phyloP scores from a whole-genome alignment of 2,329 filamentous ascomycete genomes.

The Penicillium sp. region DNA sequence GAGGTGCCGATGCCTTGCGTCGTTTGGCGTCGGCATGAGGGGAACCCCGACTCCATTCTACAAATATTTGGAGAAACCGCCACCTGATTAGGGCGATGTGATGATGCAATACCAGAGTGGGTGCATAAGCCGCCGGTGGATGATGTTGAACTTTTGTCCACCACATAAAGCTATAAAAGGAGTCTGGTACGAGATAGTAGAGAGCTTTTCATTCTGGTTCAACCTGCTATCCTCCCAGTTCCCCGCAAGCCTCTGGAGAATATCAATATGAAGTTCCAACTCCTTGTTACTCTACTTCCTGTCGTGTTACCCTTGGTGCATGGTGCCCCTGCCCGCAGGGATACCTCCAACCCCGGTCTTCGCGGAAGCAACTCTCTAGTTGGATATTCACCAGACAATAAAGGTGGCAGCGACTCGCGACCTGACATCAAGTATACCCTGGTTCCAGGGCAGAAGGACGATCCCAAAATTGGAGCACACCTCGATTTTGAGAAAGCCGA shows the following conservation, averaged over 20 bases:
- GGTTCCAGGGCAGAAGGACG: constrained; percentile 53
- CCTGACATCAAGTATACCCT: constrained; percentile 43
- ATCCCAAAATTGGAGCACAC: constrained; percentile 52
- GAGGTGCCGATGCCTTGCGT: background rate
- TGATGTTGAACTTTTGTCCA: background rate
- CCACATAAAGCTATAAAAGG: background rate
- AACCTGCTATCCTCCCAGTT: background rate
- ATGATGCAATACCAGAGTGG: background rate
- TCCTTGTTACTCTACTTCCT: constrained; percentile 3
- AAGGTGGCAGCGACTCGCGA: constrained; percentile 37
- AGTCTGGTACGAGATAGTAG: background rate
- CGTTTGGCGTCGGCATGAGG: background rate
- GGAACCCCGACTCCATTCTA: background rate
- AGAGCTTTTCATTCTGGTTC: background rate
- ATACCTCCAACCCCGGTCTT: constrained; percentile 27
- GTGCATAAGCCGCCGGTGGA: background rate
- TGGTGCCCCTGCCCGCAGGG: constrained; percentile 25
- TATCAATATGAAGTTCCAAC: constrained; percentile 17
- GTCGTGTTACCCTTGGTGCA: constrained; percentile 15
- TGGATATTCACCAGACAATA: constrained; percentile 43
- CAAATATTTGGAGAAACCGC: background rate
- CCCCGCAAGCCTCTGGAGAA: background rate
- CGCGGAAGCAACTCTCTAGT: constrained; percentile 35
- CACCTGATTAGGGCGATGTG: background rate
- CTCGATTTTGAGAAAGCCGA: constrained; percentile 55